Conservation (phyloP, 768 basidiomycete species). For the Omphalotus guepiniiformis region DNA sequence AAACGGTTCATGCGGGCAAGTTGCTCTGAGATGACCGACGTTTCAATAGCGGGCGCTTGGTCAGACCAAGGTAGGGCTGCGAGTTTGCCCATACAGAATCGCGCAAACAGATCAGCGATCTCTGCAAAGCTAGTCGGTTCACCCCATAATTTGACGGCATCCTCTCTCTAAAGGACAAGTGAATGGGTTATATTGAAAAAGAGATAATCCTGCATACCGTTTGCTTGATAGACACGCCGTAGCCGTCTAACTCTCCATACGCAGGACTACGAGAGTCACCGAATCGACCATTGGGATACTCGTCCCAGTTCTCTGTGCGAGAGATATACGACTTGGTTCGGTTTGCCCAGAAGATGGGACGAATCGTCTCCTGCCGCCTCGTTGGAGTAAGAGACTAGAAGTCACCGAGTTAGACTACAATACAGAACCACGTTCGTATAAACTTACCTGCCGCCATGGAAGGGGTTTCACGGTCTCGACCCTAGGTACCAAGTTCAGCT, state of each 20-base stretch:
- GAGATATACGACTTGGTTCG: constrained; percentile 91
- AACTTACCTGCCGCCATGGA: constrained; percentile 89
- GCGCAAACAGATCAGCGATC: constrained; percentile 68
- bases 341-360: constrained; percentile 99
- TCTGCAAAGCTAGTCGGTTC: constrained; percentile 65
- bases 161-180: constrained; percentile 58
- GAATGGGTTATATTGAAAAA: constrained; percentile 9
- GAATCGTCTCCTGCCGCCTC: constrained; percentile 86
- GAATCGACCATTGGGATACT: constrained; percentile 98
- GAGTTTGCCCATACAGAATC: constrained; percentile 75
- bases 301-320: constrained; percentile 98
- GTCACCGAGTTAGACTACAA: constrained; percentile 13
- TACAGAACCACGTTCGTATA: neutral
- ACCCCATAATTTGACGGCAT: constrained; percentile 87
- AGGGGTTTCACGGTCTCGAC: constrained; percentile 91
- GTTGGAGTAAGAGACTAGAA: constrained; percentile 84
- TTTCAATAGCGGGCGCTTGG: constrained; percentile 80
- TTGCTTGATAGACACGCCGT: constrained; percentile 90
- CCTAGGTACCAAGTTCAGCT: constrained; percentile 82
- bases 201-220: constrained; percentile 44
- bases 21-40: constrained; percentile 69
- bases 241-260: constrained; percentile 96
- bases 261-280: constrained; percentile 97
- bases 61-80: constrained; percentile 93
- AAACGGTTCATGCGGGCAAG: constrained; percentile 84